A percentile compares a stretch with the other conserved stretches of the same genome.
phyloP scores from a whole-genome alignment of 2,329 filamentous ascomycete species.

The Cordyceps farinosa region DNA sequence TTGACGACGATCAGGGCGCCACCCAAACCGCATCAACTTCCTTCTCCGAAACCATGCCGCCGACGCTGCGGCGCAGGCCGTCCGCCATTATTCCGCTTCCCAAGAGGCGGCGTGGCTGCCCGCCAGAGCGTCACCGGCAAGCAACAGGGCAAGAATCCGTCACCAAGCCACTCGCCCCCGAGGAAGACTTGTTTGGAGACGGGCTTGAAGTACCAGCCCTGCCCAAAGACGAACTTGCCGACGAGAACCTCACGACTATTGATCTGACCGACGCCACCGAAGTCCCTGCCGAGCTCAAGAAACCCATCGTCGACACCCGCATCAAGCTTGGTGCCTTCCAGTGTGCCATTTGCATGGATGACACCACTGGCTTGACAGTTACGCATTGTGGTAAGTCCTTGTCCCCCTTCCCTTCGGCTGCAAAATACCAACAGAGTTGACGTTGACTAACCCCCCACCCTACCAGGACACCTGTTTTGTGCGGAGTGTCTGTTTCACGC shows the following conservation, averaged over 20 bases:
- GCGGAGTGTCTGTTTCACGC: conserved; percentile 59
- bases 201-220: conserved; percentile 19
- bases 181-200: conserved; percentile 31
- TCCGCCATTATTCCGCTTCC: conserved; percentile 10
- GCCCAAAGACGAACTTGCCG: conserved; percentile 15
- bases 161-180: neutral
- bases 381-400: conserved; percentile 61
- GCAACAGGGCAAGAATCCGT: neutral
- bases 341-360: conserved; percentile 67
- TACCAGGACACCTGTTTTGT: conserved; percentile 61
- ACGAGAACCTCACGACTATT: conserved; percentile 31
- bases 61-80: conserved; percentile 5
- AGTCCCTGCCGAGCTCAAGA: conserved; percentile 41
- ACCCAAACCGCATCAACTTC: conserved; percentile 28
- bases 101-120: conserved; percentile 28
- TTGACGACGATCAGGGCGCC: conserved; percentile 27
- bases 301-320: conserved; percentile 45
- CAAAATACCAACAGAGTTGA: neutral
- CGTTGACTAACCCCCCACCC: neutral
- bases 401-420: neutral
- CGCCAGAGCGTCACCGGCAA: neutral
- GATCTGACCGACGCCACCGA: conserved; percentile 38
- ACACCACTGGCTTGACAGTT: conserved; percentile 54
- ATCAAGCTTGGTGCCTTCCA: conserved; percentile 55
- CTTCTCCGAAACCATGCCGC: conserved; percentile 31